Evolutionary conservation across 2,329 filamentous ascomycete species (phyloP).

Genomic region (Aspergillus melleus): DNA sequence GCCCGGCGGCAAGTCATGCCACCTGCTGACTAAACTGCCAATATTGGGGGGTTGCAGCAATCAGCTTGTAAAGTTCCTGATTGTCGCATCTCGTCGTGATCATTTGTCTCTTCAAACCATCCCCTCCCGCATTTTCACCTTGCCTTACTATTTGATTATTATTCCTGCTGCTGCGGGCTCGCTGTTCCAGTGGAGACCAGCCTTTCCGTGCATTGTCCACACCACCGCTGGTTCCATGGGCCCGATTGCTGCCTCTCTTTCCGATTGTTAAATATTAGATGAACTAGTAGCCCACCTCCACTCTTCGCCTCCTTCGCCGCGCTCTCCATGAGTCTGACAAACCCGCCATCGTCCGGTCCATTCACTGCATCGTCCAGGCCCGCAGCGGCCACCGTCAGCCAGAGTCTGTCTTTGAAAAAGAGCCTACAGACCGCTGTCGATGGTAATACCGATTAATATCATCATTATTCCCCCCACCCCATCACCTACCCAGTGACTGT

Average conservation of each 20-base stretch:
- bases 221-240: constrained; percentile 3
- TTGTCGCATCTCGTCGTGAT: not conserved
- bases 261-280: constrained; percentile 5
- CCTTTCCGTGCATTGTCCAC: not conserved
- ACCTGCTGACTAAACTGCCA: not conserved
- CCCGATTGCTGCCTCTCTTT: not conserved
- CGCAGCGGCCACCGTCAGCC: constrained; percentile 29
- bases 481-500: constrained; percentile 13
- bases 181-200: constrained; percentile 4
- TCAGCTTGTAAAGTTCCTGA: not conserved
- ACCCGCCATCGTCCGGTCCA: constrained; percentile 43
- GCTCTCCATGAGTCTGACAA: constrained; percentile 43
- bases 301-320: constrained; percentile 2
- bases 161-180: not conserved
- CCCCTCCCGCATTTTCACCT: not conserved
- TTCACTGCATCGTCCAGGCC: constrained; percentile 39
- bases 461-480: constrained; percentile 5
- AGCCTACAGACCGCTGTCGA: constrained; percentile 46
- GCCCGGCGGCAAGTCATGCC: not conserved
- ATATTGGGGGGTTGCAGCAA: not conserved
- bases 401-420: constrained; percentile 42
- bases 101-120: not conserved
- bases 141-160: not conserved
- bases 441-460: constrained; percentile 40
- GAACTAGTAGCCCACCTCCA: constrained; percentile 3